Base-by-base conservation (phyloP, 2,329 filamentous ascomycete species). In the Albophoma yamanashiensis region DNA sequence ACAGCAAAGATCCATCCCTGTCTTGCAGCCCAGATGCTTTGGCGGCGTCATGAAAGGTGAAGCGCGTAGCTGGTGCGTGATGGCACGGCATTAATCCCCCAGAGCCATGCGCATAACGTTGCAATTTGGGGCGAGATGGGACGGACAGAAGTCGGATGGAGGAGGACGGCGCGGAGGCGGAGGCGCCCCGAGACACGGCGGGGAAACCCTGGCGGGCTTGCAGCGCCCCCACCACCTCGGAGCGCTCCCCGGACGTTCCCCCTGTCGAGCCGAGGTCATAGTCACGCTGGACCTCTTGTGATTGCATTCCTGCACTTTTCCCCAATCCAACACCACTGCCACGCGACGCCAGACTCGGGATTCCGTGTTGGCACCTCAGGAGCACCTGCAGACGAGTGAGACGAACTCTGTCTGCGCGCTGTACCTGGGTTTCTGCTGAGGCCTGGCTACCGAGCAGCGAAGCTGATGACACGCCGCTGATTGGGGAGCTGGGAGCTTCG, bases 181-280 rank as follows among this genome's bases (percentile, higher is more conserved):
- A n/a, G n/a, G 47, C 47, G 47, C 22, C 55, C 34, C 31, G 22
- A 40, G 25, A 50, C 55, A 22, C n/a, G 38, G 58, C 50, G 58
- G 58, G 50, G 58, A 59, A 59, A 59, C 55, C 58, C 58, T 36
- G 45, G 58, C 47, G 58, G 55, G 47, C 31, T 31, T 20, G 50
- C 27, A 36, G 50, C 27, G 50, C 34, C 43, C 56, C 57, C 57
- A 34, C 31, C 22, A 25, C 14, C 31, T 36, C 31, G 27, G 20
- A 20, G 9, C 4, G n/a, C 8, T 12, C 36, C 36, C 36, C 43
- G 9, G 43, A n/a, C 56, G n/a, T n/a, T n/a, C n/a, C n/a, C 31
- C 31, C 31, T 43, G 42, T 20, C 42, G 3, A 58, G 57, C 57
- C 57, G 57, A 58, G 57, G 57, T 52, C 42, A 25, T 50, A 4